Evolutionary conservation across 345 rosid genomes (phyloP).

Genomic region (Reutealis trisperma): DNA sequence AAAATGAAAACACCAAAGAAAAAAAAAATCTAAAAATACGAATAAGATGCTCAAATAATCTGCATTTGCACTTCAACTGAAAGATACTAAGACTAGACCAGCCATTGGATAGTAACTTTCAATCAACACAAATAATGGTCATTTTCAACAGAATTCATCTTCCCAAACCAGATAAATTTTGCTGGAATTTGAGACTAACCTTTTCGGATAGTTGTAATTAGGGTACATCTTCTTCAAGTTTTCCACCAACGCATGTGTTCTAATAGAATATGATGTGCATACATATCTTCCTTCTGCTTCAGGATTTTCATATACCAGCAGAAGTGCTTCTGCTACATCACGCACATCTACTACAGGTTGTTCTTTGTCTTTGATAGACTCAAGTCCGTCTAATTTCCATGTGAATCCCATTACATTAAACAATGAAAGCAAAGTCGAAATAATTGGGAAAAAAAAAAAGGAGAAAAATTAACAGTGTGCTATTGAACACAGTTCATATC

Average conservation of each 20-base stretch:
- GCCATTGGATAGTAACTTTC: too few relatives aligned
- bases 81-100: too few relatives aligned
- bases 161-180: too few relatives aligned
- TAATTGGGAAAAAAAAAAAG: too few relatives aligned
- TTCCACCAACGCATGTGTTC: constrained; percentile 23
- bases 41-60: too few relatives aligned
- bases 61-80: too few relatives aligned
- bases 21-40: too few relatives aligned
- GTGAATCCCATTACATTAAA: background rate
- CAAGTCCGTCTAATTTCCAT: constrained; percentile 35
- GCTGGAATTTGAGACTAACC: constrained; percentile 17
- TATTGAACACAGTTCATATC: too few relatives aligned
- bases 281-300: constrained; percentile 52
- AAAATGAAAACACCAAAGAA: too few relatives aligned
- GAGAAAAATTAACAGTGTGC: too few relatives aligned
- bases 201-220: constrained; percentile 38
- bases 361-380: constrained; percentile 32
- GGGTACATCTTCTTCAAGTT: constrained; percentile 44
- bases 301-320: constrained; percentile 44
- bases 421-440: background rate
- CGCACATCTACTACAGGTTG: constrained; percentile 48
- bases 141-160: too few relatives aligned
- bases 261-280: constrained; percentile 37
- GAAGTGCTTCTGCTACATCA: constrained; percentile 46
- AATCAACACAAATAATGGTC: too few relatives aligned